Evolutionary conservation across 306 rosid species (phyloP).

Genomic region (Pachyrhizus erosus): DNA sequence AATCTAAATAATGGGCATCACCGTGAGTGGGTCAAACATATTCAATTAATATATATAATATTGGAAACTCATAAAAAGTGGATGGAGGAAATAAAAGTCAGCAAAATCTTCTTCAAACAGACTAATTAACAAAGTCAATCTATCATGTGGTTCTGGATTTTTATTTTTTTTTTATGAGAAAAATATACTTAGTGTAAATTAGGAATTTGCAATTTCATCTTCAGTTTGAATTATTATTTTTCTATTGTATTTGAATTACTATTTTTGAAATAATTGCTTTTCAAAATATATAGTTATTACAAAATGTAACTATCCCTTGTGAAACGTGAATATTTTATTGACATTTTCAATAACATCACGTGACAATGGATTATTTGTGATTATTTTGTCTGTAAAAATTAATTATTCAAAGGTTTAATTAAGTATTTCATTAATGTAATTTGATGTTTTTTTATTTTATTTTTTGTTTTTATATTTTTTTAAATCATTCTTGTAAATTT

Average conservation of each 20-base stretch:
- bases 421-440: too few species aligned
- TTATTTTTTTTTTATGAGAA: not conserved
- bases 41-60: not conserved
- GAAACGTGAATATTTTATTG: not conserved
- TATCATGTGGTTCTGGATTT: not conserved
- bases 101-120: constrained; percentile 2
- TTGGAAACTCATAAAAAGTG: not conserved
- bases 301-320: not conserved
- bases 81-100: not conserved
- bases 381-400: not conserved
- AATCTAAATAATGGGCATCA: constrained; percentile 3
- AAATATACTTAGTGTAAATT: not conserved
- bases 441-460: too few species aligned
- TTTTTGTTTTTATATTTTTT: too few species aligned
- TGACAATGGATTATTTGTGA: not conserved
- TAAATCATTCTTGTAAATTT: too few species aligned
- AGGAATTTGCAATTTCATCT: not conserved
- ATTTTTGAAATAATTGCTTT: not conserved
- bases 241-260: not conserved
- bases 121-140: not conserved
- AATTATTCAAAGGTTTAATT: not conserved
- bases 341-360: not conserved
- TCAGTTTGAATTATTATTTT: not conserved
- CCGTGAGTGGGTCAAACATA: constrained; percentile 18
- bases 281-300: not conserved